Evolutionary conservation across 495 filamentous ascomycete species (phyloP).

Genomic region (Podospora pseudopauciseta): DNA sequence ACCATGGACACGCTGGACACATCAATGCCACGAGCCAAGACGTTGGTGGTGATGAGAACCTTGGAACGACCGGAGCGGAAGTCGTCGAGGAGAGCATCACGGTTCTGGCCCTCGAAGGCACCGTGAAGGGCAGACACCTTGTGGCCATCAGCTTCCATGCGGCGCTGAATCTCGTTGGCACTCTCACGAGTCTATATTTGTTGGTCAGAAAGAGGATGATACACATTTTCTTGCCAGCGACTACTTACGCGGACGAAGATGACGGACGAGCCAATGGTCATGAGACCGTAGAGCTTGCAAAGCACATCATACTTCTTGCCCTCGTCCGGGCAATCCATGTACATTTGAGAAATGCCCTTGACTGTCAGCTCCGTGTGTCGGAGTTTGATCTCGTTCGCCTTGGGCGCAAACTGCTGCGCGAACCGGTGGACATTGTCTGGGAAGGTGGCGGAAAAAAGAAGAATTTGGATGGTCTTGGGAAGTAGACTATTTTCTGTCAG

Average conservation of each 20-base stretch:
- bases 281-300: constrained; percentile 86
- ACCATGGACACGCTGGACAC: constrained; percentile 96
- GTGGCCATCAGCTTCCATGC: constrained; percentile 86
- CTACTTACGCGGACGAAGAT: constrained; percentile 84
- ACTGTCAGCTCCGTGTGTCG: constrained; percentile 89
- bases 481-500: constrained; percentile 54
- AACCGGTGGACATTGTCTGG: constrained; percentile 77
- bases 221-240: not conserved
- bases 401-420: constrained; percentile 73
- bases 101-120: constrained; percentile 74
- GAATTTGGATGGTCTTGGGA: constrained; percentile 68
- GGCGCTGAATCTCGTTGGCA: constrained; percentile 74
- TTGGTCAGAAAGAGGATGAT: constrained; percentile 23
- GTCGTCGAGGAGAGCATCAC: constrained; percentile 79
- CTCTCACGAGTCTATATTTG: constrained; percentile 65
- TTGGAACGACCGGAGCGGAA: constrained; percentile 86
- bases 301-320: constrained; percentile 82
- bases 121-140: constrained; percentile 84
- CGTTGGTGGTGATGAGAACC: constrained; percentile 98
- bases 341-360: constrained; percentile 94
- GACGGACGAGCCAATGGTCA: constrained; percentile 94
- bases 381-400: constrained; percentile 83
- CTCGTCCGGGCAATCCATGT: constrained; percentile 81
- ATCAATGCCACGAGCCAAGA: constrained; percentile 94
- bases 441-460: constrained; percentile 97